These are phyloP conservation scores for Phytopythium boreale DNA, from an alignment of 352 stramenopile genomes.

Conservation along the genomic window DNA sequence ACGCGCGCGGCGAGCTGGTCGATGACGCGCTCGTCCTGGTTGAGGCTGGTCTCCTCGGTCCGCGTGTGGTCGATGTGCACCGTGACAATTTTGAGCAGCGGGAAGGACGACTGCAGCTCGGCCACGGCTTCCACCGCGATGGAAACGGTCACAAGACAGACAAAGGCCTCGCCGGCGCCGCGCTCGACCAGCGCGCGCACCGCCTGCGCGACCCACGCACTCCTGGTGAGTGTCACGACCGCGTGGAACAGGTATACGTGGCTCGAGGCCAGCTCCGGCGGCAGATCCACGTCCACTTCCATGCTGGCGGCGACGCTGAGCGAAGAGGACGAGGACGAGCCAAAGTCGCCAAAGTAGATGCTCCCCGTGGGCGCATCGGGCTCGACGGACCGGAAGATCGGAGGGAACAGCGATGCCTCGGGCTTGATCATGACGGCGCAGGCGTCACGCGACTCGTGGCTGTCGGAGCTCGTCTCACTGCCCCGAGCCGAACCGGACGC, in stretches of 20 bases:
- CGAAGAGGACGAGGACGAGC: not conserved
- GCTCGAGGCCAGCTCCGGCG: conserved; percentile 9
- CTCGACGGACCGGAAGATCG: conserved; percentile 27
- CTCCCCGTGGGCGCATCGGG: conserved; percentile 21
- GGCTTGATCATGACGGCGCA: conserved; percentile 15
- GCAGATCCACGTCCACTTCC: conserved; percentile 13
- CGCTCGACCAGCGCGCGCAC: conserved; percentile 15
- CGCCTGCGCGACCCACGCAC: conserved; percentile 12
- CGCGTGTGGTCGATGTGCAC: conserved; percentile 15
- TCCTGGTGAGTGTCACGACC: conserved; percentile 10
- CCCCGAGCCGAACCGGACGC: conserved; percentile 7
- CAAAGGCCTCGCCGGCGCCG: conserved; percentile 15
- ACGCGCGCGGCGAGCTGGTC: conserved; percentile 55
- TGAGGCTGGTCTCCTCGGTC: conserved; percentile 9
- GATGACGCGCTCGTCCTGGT: conserved; percentile 17
- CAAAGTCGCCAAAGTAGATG: conserved; percentile 10
- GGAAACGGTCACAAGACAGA: conserved; percentile 21
- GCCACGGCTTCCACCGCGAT: conserved; percentile 14
- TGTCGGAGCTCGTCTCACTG: conserved; percentile 9
- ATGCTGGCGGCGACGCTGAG: not conserved
- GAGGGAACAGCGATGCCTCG: conserved; percentile 14
- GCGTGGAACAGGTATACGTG: conserved; percentile 22
- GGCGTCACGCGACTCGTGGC: conserved; percentile 4
- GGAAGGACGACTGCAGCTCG: conserved; percentile 19
- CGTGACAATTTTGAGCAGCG: conserved; percentile 16